Conservation (phyloP, 192 early-diverging fungal species). For the Linnemannia hyalina region DNA sequence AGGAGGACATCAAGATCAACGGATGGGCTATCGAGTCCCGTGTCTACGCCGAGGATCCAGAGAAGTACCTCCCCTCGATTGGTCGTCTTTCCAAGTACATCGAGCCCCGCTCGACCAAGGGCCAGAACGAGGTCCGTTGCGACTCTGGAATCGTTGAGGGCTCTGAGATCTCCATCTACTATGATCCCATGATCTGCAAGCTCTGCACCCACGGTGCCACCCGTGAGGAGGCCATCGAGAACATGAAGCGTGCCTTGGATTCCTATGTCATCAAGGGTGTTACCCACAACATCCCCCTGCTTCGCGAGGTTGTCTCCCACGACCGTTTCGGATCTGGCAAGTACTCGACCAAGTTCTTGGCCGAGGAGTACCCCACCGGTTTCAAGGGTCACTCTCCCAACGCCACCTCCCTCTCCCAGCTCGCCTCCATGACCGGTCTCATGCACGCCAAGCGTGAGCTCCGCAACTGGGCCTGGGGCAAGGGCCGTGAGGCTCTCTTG, state of each 20-base stretch:
- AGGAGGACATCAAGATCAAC: slow-evolving; percentile 81
- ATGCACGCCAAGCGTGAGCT: slow-evolving; percentile 77
- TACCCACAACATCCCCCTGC: slow-evolving; percentile 94
- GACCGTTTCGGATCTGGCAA: slow-evolving; percentile 79
- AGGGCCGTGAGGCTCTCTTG: slow-evolving; percentile 58
- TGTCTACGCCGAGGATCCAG: slow-evolving; percentile 97
- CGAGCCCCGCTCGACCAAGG: slow-evolving; percentile 72
- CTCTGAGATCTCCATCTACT: slow-evolving; percentile 94
- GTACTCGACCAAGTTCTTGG: slow-evolving; percentile 88
- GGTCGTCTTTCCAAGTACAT: slow-evolving; percentile 88
- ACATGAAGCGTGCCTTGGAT: slow-evolving; percentile 89
- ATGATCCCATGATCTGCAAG: slow-evolving; percentile 97
- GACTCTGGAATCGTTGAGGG: slow-evolving; percentile 95
- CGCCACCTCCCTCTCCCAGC: slow-evolving; percentile 59
- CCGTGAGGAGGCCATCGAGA: slow-evolving; percentile 79
- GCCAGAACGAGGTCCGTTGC: slow-evolving; percentile 79
- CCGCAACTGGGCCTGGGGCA: slow-evolving; percentile 70
- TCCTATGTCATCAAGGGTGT: slow-evolving; percentile 94
- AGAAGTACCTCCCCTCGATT: slow-evolving; percentile 93
- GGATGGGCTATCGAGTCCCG: slow-evolving; percentile 97
- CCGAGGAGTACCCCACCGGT: slow-evolving; percentile 89
- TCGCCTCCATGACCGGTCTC: slow-evolving; percentile 75
- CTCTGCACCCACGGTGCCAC: slow-evolving; percentile 86
- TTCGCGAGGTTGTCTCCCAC: slow-evolving; percentile 87
- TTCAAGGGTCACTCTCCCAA: slow-evolving; percentile 84